Evolutionary conservation across 345 rosid species (phyloP).

Genomic region (Gossypium bickii): DNA sequence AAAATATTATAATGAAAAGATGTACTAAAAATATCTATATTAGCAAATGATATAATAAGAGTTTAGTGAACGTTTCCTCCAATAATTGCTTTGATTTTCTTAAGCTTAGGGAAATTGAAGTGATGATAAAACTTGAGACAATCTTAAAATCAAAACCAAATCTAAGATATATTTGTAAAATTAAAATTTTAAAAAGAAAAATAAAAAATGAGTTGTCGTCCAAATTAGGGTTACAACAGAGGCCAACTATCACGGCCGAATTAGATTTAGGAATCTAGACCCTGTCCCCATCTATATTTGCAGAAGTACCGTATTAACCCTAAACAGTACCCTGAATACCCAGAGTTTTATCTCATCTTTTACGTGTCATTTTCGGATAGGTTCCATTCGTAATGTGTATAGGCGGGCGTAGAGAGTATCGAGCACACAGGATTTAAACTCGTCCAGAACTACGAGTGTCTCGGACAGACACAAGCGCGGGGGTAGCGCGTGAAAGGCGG

Average conservation of each 20-base stretch:
- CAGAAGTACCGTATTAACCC: background rate
- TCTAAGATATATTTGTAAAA: no score
- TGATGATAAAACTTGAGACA: no score
- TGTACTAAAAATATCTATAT: no score
- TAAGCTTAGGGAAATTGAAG: no score
- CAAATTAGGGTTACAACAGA: background rate
- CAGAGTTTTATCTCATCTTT: background rate
- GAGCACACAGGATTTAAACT: background rate
- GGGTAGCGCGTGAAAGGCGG: conserved; percentile 34
- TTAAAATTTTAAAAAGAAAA: no score
- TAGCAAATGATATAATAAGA: no score
- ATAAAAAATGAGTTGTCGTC: background rate
- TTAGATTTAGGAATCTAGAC: conserved; percentile 1
- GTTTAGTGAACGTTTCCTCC: background rate
- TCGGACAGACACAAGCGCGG: background rate
- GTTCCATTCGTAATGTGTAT: background rate
- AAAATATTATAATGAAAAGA: no score
- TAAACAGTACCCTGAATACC: background rate
- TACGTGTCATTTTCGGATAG: background rate
- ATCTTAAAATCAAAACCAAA: no score
- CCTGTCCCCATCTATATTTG: background rate
- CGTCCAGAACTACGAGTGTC: background rate
- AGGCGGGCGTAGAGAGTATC: background rate
- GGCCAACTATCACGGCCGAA: background rate
- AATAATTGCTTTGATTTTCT: background rate